Evolutionary conservation across 768 basidiomycete species (phyloP).

Genomic region (Cystobasidium ongulense): DNA sequence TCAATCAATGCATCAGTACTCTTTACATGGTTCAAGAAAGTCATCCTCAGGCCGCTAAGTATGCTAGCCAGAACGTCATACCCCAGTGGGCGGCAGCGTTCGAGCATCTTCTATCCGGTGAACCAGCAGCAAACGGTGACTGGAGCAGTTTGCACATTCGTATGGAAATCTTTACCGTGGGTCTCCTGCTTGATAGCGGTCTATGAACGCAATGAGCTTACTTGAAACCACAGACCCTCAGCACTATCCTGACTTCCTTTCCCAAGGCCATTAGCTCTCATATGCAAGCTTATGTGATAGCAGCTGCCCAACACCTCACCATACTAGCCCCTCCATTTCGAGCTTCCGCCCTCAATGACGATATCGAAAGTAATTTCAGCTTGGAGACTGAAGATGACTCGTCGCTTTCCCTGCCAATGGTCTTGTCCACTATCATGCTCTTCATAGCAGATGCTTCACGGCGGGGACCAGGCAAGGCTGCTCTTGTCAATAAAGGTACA

Average conservation of each 20-base stretch:
- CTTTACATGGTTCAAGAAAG: conserved; percentile 93
- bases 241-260: conserved; percentile 71
- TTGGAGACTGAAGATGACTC: conserved; percentile 64
- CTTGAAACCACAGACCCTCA: conserved; percentile 65
- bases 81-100: conserved; percentile 91
- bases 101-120: conserved; percentile 61
- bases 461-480: conserved; percentile 58
- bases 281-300: conserved; percentile 43
- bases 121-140: conserved; percentile 51
- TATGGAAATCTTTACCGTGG: conserved; percentile 76
- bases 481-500: conserved; percentile 51
- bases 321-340: conserved; percentile 52
- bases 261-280: conserved; percentile 59
- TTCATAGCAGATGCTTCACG: conserved; percentile 63
- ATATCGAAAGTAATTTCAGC: conserved; percentile 51
- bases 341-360: conserved; percentile 45
- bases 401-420: conserved; percentile 51
- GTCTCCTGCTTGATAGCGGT: conserved; percentile 31
- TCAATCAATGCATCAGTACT: conserved; percentile 77
- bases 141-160: conserved; percentile 78
- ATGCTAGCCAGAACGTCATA: conserved; percentile 68
- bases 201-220: neutral
- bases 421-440: conserved; percentile 67
- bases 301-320: conserved; percentile 50
- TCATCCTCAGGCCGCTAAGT: conserved; percentile 74